Percentiles rank a stretch among this genome's conserved stretches.
phyloP scores from a whole-genome alignment of 768 basidiomycete genomes.

The Lactarius vividus region DNA sequence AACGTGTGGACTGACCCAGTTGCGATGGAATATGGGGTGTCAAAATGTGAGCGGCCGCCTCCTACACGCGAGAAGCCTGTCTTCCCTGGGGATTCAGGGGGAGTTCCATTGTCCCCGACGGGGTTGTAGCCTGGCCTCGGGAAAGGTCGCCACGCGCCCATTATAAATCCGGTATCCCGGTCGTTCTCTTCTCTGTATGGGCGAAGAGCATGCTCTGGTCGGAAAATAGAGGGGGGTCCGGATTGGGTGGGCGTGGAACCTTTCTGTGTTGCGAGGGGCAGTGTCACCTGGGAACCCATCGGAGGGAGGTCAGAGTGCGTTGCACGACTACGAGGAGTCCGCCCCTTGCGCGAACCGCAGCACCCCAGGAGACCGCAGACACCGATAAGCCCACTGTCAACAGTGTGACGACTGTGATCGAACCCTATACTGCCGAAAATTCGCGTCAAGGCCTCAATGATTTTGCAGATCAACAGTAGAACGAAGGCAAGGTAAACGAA shows the following conservation, averaged over 20 bases:
- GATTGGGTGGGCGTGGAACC: conserved; percentile 43
- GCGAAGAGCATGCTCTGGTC: conserved; percentile 73
- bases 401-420: conserved; percentile 73
- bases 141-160: conserved; percentile 91
- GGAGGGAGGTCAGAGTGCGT: conserved; percentile 26
- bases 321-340: conserved; percentile 25
- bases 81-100: conserved; percentile 30
- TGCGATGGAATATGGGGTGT: conserved; percentile 79
- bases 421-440: conserved; percentile 77
- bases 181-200: conserved; percentile 80
- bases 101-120: conserved; percentile 37
- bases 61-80: conserved; percentile 85
- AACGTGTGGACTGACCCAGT: conserved; percentile 32
- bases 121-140: conserved; percentile 50
- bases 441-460: conserved; percentile 79
- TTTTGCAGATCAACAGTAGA: conserved; percentile 80
- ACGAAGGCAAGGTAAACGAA: conserved; percentile 82
- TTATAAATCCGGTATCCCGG: conserved; percentile 80
- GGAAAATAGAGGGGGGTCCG: conserved; percentile 66
- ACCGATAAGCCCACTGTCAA: conserved; percentile 86
- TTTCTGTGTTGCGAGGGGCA: conserved; percentile 27
- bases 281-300: conserved; percentile 16
- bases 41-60: conserved; percentile 83
- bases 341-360: conserved; percentile 49
- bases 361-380: conserved; percentile 70